Conservation (phyloP, 2,329 filamentous ascomycete genomes). For the Emmonsiellopsis sp. region DNA sequence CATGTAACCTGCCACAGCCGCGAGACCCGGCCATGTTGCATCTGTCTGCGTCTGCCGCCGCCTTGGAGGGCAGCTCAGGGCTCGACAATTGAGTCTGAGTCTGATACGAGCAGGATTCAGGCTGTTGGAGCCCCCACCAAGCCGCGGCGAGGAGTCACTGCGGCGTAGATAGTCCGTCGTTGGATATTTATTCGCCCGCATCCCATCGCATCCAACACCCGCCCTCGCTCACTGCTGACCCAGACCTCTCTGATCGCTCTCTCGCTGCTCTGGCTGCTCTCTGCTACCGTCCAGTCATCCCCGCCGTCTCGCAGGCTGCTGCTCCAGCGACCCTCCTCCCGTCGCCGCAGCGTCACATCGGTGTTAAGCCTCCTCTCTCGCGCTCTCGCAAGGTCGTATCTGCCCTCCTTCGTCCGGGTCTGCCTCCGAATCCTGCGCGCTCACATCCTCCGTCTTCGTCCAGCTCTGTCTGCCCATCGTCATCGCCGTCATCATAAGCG, state of each 20-base stretch:
- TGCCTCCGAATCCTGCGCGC: slow-evolving; percentile 1
- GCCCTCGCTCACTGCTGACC: no score
- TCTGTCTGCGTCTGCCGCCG: no score
- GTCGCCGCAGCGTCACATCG: slow-evolving; percentile 13
- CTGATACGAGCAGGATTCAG: neutral
- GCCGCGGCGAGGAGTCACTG: no score
- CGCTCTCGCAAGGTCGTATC: slow-evolving; percentile 11
- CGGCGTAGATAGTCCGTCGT: no score
- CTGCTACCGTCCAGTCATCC: neutral
- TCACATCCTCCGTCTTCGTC: neutral
- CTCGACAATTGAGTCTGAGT: neutral
- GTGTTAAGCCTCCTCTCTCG: slow-evolving; percentile 6
- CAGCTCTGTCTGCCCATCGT: neutral
- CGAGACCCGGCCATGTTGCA: no score
- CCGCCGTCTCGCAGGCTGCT: neutral
- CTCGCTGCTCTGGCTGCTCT: neutral
- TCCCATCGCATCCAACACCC: no score
- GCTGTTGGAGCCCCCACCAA: neutral
- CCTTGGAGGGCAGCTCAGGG: no score
- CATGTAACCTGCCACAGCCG: no score
- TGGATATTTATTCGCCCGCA: no score
- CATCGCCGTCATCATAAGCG: neutral
- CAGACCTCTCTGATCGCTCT: neutral
- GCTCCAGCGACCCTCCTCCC: neutral
- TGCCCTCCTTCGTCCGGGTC: slow-evolving; percentile 1